Evolutionary conservation across 345 rosid species (phyloP), one percentile per base, ranked within the genome.

Genomic region (Anacardium occidentale): DNA sequence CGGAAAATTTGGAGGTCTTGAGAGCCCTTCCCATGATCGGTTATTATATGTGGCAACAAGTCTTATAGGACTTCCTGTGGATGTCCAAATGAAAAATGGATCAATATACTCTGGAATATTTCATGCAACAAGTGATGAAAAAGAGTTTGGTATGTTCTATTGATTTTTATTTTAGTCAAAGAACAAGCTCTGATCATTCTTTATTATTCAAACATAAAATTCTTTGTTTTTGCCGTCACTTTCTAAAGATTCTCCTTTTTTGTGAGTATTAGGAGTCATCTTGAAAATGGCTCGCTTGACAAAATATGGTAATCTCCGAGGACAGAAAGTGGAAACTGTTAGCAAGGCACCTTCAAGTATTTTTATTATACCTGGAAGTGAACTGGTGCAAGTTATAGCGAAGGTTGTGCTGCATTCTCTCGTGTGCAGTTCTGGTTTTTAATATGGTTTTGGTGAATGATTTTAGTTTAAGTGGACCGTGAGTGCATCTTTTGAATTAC

Each of bases 41-140:
- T 77, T 93, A 69, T 78, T 87, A 64, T 96, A 90, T 82, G 64
- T 90, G 66, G 63, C 91, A 48, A 77, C 93, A 55, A 85, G 89
- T 83, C 84, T 88, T 55, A 85, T 96, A 68, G 99, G 97, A 75
- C 96, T 87, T 63, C 81, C 62, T 63, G 98, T 96, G 76, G 98
- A 93, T 71, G 97, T 85, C 73, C 95, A 91, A 80, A 91, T 91
- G 76, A 93, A 87, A 82, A 84, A 86, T 85, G 98, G 98, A 80
- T 86, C 97, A 50, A 65, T 91, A 40, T 93, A 84, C 81, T 74
- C 91, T 75, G 99, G 97, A 79, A 90, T 88, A 72, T 91, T 84
- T 82, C 86, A 91, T 69, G 89, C 99, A 51, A 86, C 89, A 48
- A 88, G 90, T 69, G 80, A 86, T 13, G 93, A 91, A 74, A 86